phyloP scores from a whole-genome alignment of 371 early-diverging fungal species.

The Mucor sp. region DNA sequence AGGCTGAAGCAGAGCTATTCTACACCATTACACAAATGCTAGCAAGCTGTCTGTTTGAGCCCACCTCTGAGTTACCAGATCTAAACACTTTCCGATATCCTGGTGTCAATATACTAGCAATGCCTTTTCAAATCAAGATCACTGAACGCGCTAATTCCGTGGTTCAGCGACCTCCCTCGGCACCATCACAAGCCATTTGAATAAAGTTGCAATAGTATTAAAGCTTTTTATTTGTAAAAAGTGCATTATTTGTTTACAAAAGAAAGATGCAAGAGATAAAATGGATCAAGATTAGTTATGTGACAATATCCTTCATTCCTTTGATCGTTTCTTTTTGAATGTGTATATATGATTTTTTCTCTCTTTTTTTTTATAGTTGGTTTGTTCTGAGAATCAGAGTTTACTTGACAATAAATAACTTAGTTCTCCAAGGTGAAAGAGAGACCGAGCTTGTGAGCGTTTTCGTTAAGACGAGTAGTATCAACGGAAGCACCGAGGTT shows the following conservation, averaged over 20 bases:
- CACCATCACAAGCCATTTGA: background rate
- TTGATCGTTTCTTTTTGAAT: background rate
- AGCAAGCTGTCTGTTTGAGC: conserved; percentile 10
- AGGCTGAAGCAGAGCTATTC: conserved; percentile 26
- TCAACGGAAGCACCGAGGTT: conserved; percentile 92
- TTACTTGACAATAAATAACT: conserved; percentile 8
- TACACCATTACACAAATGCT: conserved; percentile 5
- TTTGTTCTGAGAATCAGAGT: background rate
- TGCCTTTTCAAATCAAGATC: background rate
- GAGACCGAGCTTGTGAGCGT: conserved; percentile 95
- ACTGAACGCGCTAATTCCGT: background rate
- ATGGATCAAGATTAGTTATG: background rate
- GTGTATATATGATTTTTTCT: background rate
- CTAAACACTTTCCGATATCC: background rate
- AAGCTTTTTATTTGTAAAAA: background rate
- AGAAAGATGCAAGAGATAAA: background rate
- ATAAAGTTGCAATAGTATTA: background rate
- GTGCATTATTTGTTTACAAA: conserved; percentile 1
- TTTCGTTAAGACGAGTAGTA: conserved; percentile 87
- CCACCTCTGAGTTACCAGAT: background rate
- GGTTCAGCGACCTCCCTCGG: background rate
- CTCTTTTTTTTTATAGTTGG: background rate
- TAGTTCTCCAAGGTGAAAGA: conserved; percentile 87
- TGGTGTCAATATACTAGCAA: background rate
- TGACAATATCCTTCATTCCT: background rate